Percentiles rank a stretch among this genome's conserved stretches.
These are phyloP conservation scores for Jatropha podagrica DNA, from an alignment of 441 rosid species.

Conservation along the genomic window DNA sequence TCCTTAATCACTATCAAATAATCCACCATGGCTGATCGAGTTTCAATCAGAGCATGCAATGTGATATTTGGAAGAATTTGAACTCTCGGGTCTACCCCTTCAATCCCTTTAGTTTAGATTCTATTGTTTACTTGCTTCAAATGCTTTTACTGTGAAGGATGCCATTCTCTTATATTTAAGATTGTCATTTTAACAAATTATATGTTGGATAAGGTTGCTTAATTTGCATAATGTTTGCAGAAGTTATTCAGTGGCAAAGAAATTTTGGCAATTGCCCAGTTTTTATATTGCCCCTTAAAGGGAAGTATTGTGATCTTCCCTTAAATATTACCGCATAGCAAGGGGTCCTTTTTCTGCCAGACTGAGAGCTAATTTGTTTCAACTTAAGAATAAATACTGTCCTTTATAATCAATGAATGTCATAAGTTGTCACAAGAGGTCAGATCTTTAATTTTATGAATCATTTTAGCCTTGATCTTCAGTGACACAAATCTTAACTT, in stretches of 20 bases:
- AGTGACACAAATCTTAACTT: not conserved
- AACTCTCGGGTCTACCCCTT: not conserved
- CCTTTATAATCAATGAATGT: not conserved
- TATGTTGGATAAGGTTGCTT: not conserved
- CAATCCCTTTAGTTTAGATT: not conserved
- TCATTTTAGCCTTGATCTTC: not conserved
- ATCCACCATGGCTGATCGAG: not conserved
- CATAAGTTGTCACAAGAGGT: not conserved
- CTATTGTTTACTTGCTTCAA: not conserved
- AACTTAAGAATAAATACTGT: not conserved
- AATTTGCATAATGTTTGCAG: not conserved
- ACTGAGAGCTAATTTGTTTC: not conserved
- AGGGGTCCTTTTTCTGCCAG: not conserved
- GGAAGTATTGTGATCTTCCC: too few relatives aligned
- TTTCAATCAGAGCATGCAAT: not conserved
- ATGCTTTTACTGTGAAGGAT: not conserved
- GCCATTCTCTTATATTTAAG: not conserved
- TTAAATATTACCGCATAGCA: not conserved
- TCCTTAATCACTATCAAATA: not conserved
- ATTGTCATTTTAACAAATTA: conserved; percentile 1
- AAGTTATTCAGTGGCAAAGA: not conserved
- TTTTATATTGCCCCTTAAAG: not conserved
- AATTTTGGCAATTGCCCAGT: not conserved
- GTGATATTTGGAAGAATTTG: not conserved
- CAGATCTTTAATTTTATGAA: not conserved